Evolutionary conservation across 352 stramenopile species (phyloP), one percentile per base, ranked within the genome.

Genomic region (Aphanomyces cochlioides): DNA sequence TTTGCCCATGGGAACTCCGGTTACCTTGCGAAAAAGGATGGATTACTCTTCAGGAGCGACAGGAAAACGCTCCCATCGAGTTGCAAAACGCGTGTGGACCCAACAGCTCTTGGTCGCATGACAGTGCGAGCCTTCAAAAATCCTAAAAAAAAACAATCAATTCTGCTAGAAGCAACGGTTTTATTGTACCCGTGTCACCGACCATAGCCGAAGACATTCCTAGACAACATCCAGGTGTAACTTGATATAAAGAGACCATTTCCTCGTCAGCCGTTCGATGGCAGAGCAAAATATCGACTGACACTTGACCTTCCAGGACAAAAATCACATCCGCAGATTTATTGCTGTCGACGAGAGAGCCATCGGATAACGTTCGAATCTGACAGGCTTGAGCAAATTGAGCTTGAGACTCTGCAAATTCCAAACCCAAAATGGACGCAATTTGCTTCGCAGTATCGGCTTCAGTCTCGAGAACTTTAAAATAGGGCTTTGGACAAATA

Each of bases 151-250:
- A 92, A 5, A 91, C 61, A 12, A 82, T 76, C 4, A 81, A 77
- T 2, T 75, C 85, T 13, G 67, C 47, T 4, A 80, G 73, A 48
- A 81, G 82, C 13, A 19, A 53, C 2, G n/a, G 2, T 28, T 28
- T 28, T 28, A 28, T 28, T 19, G 21, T 69, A 53, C 64, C 64
- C 5, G 64, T 15, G 2, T 73, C 75, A 1, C 84, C 87, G 50
- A 91, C 75, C 50, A 95, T 85, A 47, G 81, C 89, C n/a, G 79
- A 75, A 0, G 79, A 77, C 21, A 93, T 76, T 1, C 64, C 87
- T 12, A 95, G 58, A 72, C 90, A 81, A 68, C 84, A 90, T 19
- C 87, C 87, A 21, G 70, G 73, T 1, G 77, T 82, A 6, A 75
- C 83, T 13, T 80, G 75, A 56, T 85, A 90, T 56, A 91, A 68